These are phyloP conservation scores for Phytophthora foliorum DNA, from an alignment of 352 stramenopile genomes.

Conservation along the genomic window DNA sequence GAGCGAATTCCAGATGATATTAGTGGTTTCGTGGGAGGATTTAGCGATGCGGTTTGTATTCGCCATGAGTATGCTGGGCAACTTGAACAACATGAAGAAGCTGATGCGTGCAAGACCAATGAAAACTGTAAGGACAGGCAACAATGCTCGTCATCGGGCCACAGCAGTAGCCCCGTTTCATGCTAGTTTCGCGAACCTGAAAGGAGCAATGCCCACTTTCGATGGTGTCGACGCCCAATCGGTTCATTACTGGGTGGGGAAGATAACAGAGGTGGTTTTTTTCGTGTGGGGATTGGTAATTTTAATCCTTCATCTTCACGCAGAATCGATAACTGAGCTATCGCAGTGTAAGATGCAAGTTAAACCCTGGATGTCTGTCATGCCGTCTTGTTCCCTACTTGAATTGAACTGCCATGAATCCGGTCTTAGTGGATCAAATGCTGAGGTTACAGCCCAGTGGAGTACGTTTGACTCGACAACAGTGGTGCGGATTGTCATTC, in stretches of 20 bases:
- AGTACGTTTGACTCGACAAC: slow-evolving; percentile 28
- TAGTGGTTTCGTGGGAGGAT: slow-evolving; percentile 29
- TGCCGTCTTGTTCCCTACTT: slow-evolving; percentile 53
- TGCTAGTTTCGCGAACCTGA: slow-evolving; percentile 15
- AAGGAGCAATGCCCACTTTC: slow-evolving; percentile 7
- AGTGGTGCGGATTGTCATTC: slow-evolving; percentile 33
- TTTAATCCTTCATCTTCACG: slow-evolving; percentile 40
- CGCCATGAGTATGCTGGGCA: slow-evolving; percentile 18
- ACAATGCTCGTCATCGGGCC: slow-evolving; percentile 8
- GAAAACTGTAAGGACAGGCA: neutral
- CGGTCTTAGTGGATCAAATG: slow-evolving; percentile 11
- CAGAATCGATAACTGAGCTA: slow-evolving; percentile 7
- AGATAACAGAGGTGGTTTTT: slow-evolving; percentile 30
- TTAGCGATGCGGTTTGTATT: slow-evolving; percentile 18
- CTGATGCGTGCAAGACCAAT: slow-evolving; percentile 16
- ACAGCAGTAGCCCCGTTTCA: slow-evolving; percentile 32
- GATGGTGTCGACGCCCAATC: neutral
- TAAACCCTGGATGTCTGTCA: slow-evolving; percentile 41
- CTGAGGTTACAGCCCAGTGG: slow-evolving; percentile 19
- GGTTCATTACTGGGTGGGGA: slow-evolving; percentile 25
- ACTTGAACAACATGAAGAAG: slow-evolving; percentile 30
- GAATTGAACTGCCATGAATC: slow-evolving; percentile 41
- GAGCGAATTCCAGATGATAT: slow-evolving; percentile 42
- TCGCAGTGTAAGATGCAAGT: slow-evolving; percentile 46
- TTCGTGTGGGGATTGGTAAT: slow-evolving; percentile 41